Evolutionary conservation across 2,329 filamentous ascomycete species (phyloP), one percentile per base, ranked within the genome.

Genomic region (Xylaria multiplex): DNA sequence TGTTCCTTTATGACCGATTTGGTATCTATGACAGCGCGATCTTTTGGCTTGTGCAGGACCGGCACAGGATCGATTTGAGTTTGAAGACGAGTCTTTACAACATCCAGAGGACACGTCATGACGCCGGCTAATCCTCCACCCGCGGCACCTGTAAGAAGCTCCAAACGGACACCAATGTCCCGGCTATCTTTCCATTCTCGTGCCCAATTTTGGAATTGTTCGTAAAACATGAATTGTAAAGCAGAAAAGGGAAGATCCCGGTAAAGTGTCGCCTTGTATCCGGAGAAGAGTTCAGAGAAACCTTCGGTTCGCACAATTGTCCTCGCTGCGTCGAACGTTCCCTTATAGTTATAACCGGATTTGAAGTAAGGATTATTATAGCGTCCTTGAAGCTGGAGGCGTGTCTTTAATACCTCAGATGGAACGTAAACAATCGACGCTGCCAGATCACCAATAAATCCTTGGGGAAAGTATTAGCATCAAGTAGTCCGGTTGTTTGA

Each of bases 401-500:
- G 90, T n/a, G 96, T 99, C 80, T 99, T 99, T 72, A 99, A 86
- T 5, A 99, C 96, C 80, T 99, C 96, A 13, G 95, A 97, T 3
- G 96, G 96, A 4, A 99, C 96, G 77, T 99, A 99, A 66, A 97
- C 87, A 66, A 97, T 85, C 0, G 93, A 97, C 1, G 96, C 95
- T 50, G 93, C 95, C 24, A 97, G 85, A 76, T 99, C 96, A 67
- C 95, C 96, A 66, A 97, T 78, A 73, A 98, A 94, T n/a, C 95
- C 93, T 94, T 69, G 16, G 27, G 2, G 45, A 2, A 57, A 11
- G 32, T 56, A 43, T 73, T 45, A 73, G 65, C 53, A 69, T 62
- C 3, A 19, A 59, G 35, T 40, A 35, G 16, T 45, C 19, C 11
- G 42, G 57, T 49, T 6, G 58, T 62, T 59, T 14, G 27, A 16